Percentiles rank a stretch among this genome's conserved stretches.
These are phyloP conservation scores for Amylocystis lapponica DNA, from an alignment of 768 basidiomycete genomes.

Conservation along the genomic window DNA sequence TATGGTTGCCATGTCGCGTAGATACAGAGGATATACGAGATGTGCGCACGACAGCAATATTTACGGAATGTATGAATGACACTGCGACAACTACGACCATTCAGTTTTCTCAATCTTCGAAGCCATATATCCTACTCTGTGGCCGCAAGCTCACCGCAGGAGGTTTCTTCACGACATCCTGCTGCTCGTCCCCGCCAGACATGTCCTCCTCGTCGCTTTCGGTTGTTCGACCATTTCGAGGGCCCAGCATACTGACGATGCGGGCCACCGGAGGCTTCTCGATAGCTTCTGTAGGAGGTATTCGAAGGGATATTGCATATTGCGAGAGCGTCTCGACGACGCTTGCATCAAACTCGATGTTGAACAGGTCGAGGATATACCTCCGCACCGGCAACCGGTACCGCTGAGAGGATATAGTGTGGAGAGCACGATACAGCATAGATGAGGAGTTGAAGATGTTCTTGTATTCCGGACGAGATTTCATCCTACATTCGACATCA, in stretches of 20 bases:
- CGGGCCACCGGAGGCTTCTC: conserved; percentile 13
- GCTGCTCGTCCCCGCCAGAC: conserved; percentile 37
- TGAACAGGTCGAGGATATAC: conserved; percentile 92
- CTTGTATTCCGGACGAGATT: conserved; percentile 70
- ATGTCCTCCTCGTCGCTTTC: conserved; percentile 59
- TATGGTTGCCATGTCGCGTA: not conserved
- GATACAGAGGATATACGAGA: not conserved
- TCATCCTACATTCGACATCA: conserved; percentile 47
- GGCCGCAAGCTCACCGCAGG: conserved; percentile 56
- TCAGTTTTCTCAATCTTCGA: conserved; percentile 28
- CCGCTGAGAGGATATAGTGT: conserved; percentile 82
- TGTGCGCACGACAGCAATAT: not conserved
- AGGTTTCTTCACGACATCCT: conserved; percentile 39
- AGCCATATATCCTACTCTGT: conserved; percentile 54
- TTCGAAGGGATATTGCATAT: conserved; percentile 39
- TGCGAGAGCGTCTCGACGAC: conserved; percentile 50
- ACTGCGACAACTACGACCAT: not conserved
- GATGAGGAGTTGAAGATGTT: conserved; percentile 70
- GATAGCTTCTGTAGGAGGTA: conserved; percentile 3
- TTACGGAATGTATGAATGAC: not conserved
- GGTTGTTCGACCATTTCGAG: conserved; percentile 30
- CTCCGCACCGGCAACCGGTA: conserved; percentile 90
- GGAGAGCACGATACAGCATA: conserved; percentile 80
- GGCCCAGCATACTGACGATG: conserved; percentile 61
- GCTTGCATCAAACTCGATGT: conserved; percentile 65